Evolutionary conservation across 2,329 filamentous ascomycete species (phyloP), one percentile per base, ranked within the genome.

Genomic region (Fusarium newnesense): DNA sequence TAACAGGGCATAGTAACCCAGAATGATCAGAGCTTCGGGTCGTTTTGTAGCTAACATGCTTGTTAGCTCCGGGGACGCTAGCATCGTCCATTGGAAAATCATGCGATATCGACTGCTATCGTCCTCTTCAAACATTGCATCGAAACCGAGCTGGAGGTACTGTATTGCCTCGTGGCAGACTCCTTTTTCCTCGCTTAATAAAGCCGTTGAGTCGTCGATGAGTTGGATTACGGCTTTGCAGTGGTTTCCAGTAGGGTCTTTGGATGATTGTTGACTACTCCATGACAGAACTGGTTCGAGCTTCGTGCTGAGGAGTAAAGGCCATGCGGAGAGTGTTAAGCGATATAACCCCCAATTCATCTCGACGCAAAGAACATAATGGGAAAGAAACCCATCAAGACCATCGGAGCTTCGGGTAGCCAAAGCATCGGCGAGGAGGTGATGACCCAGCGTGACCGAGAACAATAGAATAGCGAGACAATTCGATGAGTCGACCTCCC

Each of bases 11-110:
- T 75, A 75, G 4, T 74, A 64, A 2, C 66, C 37, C 19, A 75
- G 5, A 2, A 75, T 5, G 0, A 72, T 28, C 2, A 75, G 4
- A 8, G 37, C 64, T n/a, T 72, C 64, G 0, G 73, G 64, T 1
- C 50, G 46, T 10, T 44, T 66, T 0, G 44, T 13, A 1, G 30
- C 32, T 3, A 75, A 8, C 2, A 76, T 19, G 1, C 15, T 58
- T 7, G 57, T 69, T 2, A 70, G 24, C 7, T 61, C 57, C 8
- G 67, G 52, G 2, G 73, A 52, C 0, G 49, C 54, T 1, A 75
- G 39, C 56, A 76, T 67, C 1, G 71, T 71, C 73, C 73, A 75
- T 0, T 68, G 63, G 2, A 76, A 67, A 15, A 76, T 68, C 70
- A 75, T 68, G 10, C 58, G 53, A 30, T 58, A 63, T 4, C 56